phyloP scores from a whole-genome alignment of 108 stramenopile species.

The Fragilariopsis cylindrus region DNA sequence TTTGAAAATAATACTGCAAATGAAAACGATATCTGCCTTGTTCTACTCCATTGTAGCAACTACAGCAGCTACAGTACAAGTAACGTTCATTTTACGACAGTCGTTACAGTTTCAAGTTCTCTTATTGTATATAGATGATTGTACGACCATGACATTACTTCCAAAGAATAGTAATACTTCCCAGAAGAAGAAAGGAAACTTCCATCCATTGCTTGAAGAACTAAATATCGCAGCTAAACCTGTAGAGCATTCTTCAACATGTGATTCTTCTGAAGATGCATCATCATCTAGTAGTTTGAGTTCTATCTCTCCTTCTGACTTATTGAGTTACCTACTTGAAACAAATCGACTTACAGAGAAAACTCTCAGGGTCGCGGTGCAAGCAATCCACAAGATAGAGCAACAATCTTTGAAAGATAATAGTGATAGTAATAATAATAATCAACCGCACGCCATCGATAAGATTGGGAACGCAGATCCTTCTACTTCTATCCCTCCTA shows the following conservation, averaged over 20 bases:
- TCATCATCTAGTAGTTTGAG: too few species aligned
- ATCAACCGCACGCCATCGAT: neutral
- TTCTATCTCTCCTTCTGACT: constrained; percentile 11
- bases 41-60: too few species aligned
- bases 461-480: neutral
- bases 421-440: neutral
- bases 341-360: constrained; percentile 16
- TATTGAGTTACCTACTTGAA: constrained; percentile 35
- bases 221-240: neutral
- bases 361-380: constrained; percentile 19
- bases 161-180: constrained; percentile 1
- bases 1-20: too few species aligned
- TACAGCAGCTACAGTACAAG: too few species aligned
- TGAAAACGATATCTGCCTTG: too few species aligned
- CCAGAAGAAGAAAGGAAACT: neutral
- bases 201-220: neutral
- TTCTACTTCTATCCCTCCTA: neutral
- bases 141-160: neutral
- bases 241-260: too few species aligned
- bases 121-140: neutral
- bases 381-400: constrained; percentile 5
- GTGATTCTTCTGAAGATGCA: too few species aligned
- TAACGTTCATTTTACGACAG: too few species aligned
- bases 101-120: too few species aligned
- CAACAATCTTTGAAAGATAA: constrained; percentile 2